phyloP scores from a whole-genome alignment of 495 filamentous ascomycete genomes.

The Penicillium soppii region DNA sequence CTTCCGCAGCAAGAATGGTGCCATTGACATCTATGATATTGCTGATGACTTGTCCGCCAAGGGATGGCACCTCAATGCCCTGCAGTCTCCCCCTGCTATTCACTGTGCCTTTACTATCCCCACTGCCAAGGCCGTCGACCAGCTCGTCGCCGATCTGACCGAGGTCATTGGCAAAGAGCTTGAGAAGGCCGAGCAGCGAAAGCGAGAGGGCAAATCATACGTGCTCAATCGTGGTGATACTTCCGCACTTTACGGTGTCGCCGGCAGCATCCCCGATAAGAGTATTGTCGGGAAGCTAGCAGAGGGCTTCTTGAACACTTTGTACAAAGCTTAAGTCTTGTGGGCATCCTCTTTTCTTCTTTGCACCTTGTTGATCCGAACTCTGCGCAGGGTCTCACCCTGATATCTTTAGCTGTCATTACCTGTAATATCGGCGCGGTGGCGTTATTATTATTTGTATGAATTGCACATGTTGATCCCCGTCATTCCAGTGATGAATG shows the following conservation, averaged over 20 bases:
- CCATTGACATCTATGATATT: constrained; percentile 82
- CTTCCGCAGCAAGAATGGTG: constrained; percentile 66
- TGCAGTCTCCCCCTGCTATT: constrained; percentile 90
- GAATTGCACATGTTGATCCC: constrained; percentile 25
- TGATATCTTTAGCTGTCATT: constrained; percentile 3
- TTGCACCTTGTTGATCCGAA: constrained; percentile 16
- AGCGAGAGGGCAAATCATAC: constrained; percentile 58
- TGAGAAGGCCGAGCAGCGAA: constrained; percentile 72
- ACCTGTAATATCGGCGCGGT: constrained; percentile 1
- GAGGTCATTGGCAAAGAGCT: constrained; percentile 76
- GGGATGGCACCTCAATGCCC: constrained; percentile 95
- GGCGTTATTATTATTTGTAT: constrained; percentile 13
- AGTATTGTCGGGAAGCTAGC: constrained; percentile 88
- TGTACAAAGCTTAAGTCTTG: constrained; percentile 80
- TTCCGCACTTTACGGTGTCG: constrained; percentile 91
- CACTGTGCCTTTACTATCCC: constrained; percentile 95
- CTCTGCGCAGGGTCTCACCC: constrained; percentile 10
- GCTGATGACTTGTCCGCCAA: constrained; percentile 77
- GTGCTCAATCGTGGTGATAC: constrained; percentile 61
- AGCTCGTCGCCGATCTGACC: constrained; percentile 73
- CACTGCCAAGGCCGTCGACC: constrained; percentile 74
- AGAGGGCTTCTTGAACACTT: constrained; percentile 86
- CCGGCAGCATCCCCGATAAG: constrained; percentile 93
- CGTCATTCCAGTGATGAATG: constrained; percentile 2
- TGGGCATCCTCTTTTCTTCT: background rate